Conservation (phyloP, 1,139 yeast species). For the Starmera stellimalicola region DNA sequence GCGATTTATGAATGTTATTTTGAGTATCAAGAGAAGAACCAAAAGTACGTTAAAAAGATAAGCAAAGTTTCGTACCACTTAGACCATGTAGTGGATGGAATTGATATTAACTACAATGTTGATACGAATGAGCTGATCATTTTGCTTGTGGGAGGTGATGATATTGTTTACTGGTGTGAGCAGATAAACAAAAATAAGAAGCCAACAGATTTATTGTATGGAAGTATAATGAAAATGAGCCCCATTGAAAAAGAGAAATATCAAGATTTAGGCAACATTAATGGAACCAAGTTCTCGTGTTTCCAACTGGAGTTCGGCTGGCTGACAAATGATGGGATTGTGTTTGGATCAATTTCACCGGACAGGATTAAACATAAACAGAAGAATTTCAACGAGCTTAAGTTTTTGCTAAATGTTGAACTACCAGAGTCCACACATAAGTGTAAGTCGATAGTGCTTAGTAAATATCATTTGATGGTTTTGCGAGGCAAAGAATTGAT, state of each 20-base stretch:
- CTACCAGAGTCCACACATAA: conserved; percentile 25
- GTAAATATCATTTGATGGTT: conserved; percentile 44
- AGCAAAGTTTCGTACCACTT: conserved; percentile 32
- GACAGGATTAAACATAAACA: conserved; percentile 7
- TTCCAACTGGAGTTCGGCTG: conserved; percentile 29
- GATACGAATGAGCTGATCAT: conserved; percentile 18
- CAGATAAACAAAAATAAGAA: conserved; percentile 10
- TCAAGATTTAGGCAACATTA: conserved; percentile 22
- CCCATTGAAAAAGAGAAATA: conserved; percentile 27
- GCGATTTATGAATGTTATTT: conserved; percentile 34
- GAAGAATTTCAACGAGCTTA: conserved; percentile 21
- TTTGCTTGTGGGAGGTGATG: conserved; percentile 28
- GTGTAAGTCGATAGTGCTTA: conserved; percentile 32
- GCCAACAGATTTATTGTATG: conserved; percentile 12
- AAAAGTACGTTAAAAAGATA: conserved; percentile 31
- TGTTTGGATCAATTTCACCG: conserved; percentile 26
- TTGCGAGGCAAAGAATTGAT: conserved; percentile 33
- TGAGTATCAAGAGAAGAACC: conserved; percentile 27
- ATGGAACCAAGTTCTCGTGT: conserved; percentile 23
- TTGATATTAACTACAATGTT: conserved; percentile 17
- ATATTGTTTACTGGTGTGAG: conserved; percentile 31
- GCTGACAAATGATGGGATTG: conserved; percentile 35
- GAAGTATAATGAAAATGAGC: conserved; percentile 11
- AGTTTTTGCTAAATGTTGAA: conserved; percentile 31
- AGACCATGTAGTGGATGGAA: conserved; percentile 29